Conservation (phyloP, 2,329 filamentous ascomycete genomes). For the Aureobasidium vineae region DNA sequence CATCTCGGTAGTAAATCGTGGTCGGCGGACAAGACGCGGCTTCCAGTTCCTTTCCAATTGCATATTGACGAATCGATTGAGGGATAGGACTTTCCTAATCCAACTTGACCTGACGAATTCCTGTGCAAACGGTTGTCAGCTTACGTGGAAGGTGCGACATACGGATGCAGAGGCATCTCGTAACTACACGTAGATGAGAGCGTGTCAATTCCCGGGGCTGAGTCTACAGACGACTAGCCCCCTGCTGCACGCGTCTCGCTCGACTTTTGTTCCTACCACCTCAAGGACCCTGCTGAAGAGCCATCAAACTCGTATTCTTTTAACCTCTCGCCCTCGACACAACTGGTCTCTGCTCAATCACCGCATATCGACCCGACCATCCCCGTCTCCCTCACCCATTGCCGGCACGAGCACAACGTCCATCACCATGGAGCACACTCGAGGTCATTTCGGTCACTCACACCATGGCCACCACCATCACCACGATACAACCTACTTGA, state of each 20-base stretch:
- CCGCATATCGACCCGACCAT: constrained; percentile 24
- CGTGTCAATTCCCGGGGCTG: constrained; percentile 20
- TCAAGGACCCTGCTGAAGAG: background rate
- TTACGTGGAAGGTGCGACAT: background rate
- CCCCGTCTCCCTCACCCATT: background rate
- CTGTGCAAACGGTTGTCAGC: background rate
- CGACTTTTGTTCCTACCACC: constrained; percentile 8
- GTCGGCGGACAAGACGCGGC: constrained; percentile 6
- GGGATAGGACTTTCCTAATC: background rate
- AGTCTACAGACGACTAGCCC: constrained; percentile 24
- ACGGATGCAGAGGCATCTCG: constrained; percentile 6
- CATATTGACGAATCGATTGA: background rate
- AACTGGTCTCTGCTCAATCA: constrained; percentile 40
- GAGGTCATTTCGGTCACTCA: constrained; percentile 42
- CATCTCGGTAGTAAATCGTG: constrained; percentile 2
- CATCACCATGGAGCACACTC: constrained; percentile 31
- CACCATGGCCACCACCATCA: constrained; percentile 65
- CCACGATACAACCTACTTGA: constrained; percentile 81
- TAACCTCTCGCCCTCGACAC: constrained; percentile 25
- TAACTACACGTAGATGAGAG: constrained; percentile 9
- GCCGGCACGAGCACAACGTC: constrained; percentile 17
- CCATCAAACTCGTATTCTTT: constrained; percentile 8
- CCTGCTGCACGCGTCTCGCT: constrained; percentile 18
- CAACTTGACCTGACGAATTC: background rate
- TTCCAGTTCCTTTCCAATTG: background rate